Base-by-base conservation (phyloP, 1,284 basidiomycete genomes). In the Ceratobasidium sp. region DNA sequence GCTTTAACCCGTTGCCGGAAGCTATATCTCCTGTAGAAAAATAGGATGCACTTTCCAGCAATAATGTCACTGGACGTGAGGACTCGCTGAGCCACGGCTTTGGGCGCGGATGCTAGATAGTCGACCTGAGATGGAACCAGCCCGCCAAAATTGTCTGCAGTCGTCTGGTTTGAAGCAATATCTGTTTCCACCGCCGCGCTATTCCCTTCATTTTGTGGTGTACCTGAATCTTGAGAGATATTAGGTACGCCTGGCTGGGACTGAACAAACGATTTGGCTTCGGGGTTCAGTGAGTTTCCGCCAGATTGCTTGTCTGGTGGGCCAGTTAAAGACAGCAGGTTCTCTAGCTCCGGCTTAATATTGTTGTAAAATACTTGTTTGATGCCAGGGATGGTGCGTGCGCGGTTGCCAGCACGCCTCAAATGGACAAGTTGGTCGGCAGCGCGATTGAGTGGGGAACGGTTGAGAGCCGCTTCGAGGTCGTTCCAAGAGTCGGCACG, bases 371-470 rank as follows among this genome's bases (percentile, higher is more conserved):
- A 0, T 44, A 71, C 59, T 8, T 30, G 47, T 32, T 62, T 54
- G 23, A 54, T 16, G 11, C 26, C 4, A 30, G 18, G 1, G 26
- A 1, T 9, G 23, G 3, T 3, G n/a, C 14, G 50, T 41, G 70
- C 57, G 8, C 26, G 28, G 30, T 11, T 26, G 14, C 32, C 41
- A 13, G 1, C 41, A 3, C 47, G 57, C 30, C 18, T 32, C 6
- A 41, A 30, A 18, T 54, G 13, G 5, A 72, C 58, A 13, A 61
- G 58, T 32, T 62, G 46, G 28, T 72, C 70, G 14, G 47, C 32
- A 11, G 57, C 70, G 2, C 58, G 57, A 18, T 72, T 72, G 6
- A 72, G 58, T 2, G 58, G 70, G 5, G 47, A 72, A 11, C 16
- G 21, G 14, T 6, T 30, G 1, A 62, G 13, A 11, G 58, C 58